Base-by-base conservation (phyloP, 176 grass and related monocot genomes). In the Oryza officinalis region DNA sequence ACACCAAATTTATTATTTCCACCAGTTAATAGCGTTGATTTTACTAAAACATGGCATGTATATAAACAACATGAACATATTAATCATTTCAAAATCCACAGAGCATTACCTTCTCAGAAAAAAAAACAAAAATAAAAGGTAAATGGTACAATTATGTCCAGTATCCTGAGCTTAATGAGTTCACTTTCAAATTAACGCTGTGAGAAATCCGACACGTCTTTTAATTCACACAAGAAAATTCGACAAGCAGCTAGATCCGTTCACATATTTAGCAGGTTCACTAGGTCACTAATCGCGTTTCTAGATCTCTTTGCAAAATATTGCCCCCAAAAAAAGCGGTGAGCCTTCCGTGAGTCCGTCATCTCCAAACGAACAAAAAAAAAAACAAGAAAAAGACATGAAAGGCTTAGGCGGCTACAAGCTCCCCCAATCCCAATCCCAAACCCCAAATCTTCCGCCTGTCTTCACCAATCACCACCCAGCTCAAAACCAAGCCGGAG, bases 1-100 rank as follows among this genome's bases (percentile, higher is more conserved):
- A 83, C 85, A 98, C 81, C 85, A 98, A 89, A 98, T 98, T 95
- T 82, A 89, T 88, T 92, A 88, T 82, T 82, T 93, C 5, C 33
- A 6, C 33, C 33, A 5, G 33, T 35, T 35, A 35, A 80, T 91
- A 89, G 61, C 38, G 87, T 85, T 87, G 66, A 76, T 89, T 85
- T 87, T 85, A 86, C 84, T 93, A 91, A 91, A 88, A 69, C 82
- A 83, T 75, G 76, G 63, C 75, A 72, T 77, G 88, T 30, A 44
- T 67, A 72, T 63, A 63, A 86, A 83, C 74, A 88, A 78, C 57
- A 75, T 43, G 69, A 57, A 79, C 49, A 75, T 0, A 49, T 57
- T 67, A 83, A 10, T 30, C 27, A 77, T 83, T 66, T 77, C 71
- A 87, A 54, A 54, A 83, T 57, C 76, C 47, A 84, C 45, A 80